Evolutionary conservation across 2,329 filamentous ascomycete genomes (phyloP), one percentile per base, ranked within the genome.

Genomic region (Podosphaera xanthii): DNA sequence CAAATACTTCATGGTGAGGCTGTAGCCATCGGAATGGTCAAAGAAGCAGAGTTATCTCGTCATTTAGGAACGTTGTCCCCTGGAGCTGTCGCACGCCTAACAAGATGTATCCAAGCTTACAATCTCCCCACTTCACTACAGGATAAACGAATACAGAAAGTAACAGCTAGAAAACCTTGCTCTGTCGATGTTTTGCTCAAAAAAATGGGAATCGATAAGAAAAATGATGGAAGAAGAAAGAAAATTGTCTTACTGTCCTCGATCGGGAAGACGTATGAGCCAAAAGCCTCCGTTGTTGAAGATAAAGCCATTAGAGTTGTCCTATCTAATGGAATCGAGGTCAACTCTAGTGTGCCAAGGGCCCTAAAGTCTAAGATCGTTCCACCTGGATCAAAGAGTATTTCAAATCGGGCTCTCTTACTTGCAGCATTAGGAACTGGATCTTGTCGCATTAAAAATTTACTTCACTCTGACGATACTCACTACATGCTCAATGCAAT

Each of bases 141-240:
- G 42, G 90, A 98, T 72, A 86, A 89, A 69, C 81, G 83, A 36
- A 83, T 98, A 50, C 78, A 84, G 50, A 87, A 84, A 67, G 74
- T 92, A 62, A 90, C 88, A 3, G 90, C 88, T 1, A 87, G 86
- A 58, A 96, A 94, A 72, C 77, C 81, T 63, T 98, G 92, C 69
- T 84, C 86, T 0, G 87, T 96, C 2, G 87, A 96, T 65, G 79
- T 86, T 42, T 72, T 98, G 58, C 77, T 98, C 60, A 78, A 84
- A 64, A 94, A 94, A 70, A 98, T 98, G 92, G 89, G 86, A 0
- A 85, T 98, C 7, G 92, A 98, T 73, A 98, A 98, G 78, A 98
- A 98, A 76, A 98, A 98, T 64, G 86, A 94, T 52, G 92, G 92
- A 1, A 80, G 80, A 61, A 89, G 91, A 71, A 98, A 98, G 77